phyloP scores from a whole-genome alignment of 805 yeast species.

The Metschnikowia orientalis region DNA sequence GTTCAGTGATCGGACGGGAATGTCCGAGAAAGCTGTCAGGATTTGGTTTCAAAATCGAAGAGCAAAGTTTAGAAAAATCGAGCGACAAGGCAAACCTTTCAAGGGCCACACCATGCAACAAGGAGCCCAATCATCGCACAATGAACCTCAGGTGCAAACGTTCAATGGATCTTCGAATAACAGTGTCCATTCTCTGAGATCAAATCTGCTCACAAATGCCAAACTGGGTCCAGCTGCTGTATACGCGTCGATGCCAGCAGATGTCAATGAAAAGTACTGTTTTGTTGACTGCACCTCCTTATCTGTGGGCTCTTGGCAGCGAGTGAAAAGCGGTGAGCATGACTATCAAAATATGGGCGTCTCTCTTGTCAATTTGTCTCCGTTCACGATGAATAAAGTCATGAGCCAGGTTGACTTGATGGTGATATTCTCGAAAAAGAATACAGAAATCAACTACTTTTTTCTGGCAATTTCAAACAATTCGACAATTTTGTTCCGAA shows the following conservation, averaged over 20 bases:
- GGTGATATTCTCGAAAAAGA: slow-evolving; percentile 65
- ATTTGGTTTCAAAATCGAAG: slow-evolving; percentile 92
- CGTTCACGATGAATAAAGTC: slow-evolving; percentile 55
- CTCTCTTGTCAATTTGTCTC: slow-evolving; percentile 59
- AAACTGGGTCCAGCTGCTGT: slow-evolving; percentile 16
- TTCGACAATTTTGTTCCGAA: slow-evolving; percentile 64
- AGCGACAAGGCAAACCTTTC: slow-evolving; percentile 36
- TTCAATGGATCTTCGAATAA: too few species aligned
- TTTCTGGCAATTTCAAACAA: slow-evolving; percentile 69
- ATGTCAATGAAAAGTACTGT: slow-evolving; percentile 64
- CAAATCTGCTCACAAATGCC: slow-evolving; percentile 19
- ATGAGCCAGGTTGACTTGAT: slow-evolving; percentile 69
- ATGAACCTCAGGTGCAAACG: too few species aligned
- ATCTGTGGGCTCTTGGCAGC: slow-evolving; percentile 77
- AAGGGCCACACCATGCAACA: too few species aligned
- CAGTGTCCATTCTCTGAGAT: slow-evolving; percentile 22
- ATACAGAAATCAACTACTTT: slow-evolving; percentile 71
- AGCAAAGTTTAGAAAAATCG: slow-evolving; percentile 69
- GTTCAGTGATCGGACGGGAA: slow-evolving; percentile 66
- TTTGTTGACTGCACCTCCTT: slow-evolving; percentile 64
- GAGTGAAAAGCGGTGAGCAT: slow-evolving; percentile 61
- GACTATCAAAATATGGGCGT: slow-evolving; percentile 38
- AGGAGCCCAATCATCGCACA: too few species aligned
- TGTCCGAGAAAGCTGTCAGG: slow-evolving; percentile 84
- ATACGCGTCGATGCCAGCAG: slow-evolving; percentile 39